Percentiles rank a stretch among this genome's conserved stretches.
These are phyloP conservation scores for Podila horticola DNA, from an alignment of 192 early-diverging fungal genomes.

Conservation along the genomic window DNA sequence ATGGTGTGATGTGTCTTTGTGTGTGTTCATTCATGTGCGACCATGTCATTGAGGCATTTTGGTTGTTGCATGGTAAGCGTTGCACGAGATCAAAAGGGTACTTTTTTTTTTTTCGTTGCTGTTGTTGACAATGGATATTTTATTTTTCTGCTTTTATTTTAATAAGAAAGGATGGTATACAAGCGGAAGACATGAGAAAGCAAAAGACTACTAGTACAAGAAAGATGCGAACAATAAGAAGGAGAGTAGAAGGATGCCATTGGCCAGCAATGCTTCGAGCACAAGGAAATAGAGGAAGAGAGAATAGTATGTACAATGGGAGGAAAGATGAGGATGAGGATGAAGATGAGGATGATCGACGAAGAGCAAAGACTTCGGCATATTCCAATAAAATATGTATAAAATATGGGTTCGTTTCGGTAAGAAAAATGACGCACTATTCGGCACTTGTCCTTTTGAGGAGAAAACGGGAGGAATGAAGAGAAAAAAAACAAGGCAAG, in stretches of 20 bases:
- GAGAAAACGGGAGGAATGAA: not conserved
- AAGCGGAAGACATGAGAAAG: not conserved
- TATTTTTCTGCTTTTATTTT: not conserved
- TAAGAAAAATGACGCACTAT: no score
- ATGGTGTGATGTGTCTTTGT: no score
- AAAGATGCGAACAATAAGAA: slow-evolving; percentile 1
- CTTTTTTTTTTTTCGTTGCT: no score
- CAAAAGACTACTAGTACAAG: slow-evolving; percentile 2
- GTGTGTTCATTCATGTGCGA: no score
- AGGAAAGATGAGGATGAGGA: not conserved
- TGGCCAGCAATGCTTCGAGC: not conserved
- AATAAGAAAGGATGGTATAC: slow-evolving; percentile 1
- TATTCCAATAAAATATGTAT: no score
- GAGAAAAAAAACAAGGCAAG: not conserved
- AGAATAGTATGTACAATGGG: not conserved
- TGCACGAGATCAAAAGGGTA: no score
- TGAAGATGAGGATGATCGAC: not conserved
- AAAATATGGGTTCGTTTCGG: no score
- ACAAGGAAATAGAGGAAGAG: not conserved
- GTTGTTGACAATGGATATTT: not conserved
- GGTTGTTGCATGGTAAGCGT: no score
- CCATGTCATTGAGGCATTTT: no score
- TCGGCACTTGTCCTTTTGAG: no score
- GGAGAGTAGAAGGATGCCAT: not conserved
- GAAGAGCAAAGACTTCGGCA: not conserved